Evolutionary conservation across 306 rosid species (phyloP), one percentile per base, ranked within the genome.

Genomic region (Chamaecrista fasciculata): DNA sequence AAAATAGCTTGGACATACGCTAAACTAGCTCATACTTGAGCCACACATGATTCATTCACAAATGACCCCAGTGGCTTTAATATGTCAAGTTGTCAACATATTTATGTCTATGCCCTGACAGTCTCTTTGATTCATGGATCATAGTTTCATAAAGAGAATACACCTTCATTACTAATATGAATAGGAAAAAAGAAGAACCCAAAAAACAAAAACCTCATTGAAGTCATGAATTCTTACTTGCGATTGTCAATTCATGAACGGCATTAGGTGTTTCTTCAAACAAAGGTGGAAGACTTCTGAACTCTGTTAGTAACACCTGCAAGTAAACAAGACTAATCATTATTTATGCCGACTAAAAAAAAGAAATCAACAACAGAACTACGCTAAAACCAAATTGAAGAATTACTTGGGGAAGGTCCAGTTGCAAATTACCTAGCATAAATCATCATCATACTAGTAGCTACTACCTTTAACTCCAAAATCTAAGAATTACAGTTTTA

Each of bases 261-360:
- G 96, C 96, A 73, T 82, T 84, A 42, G 91, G 89, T 1, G 97
- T 83, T 44, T 84, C 86, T 66, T 82, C 89, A 42, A 91, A 94
- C 87, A 91, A 87, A 0, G 99, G 99, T 3, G 97, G 99, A 51
- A 95, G 91, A 85, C 99, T 95, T 82, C 82, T 81, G 77, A 91
- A 91, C 75, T 74, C 86, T 66, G 92, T 94, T 42, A 91, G 79
- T 52, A 74, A 34, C 33, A 94, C 97, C 99, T 94, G 77, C 66
- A 80, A 63, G 47, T 10, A 46, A 76, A 46, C 42, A 71, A 50
- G 16, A 40, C 3, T 9, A 14, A 16, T 15, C 44, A 62, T 42
- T 49, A 29, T 25, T 23, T 47, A 34, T 23, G 4, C 1, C 25
- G 60, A 18, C 37, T 33, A 2, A 42, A 40, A 52, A 8, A 34